Evolutionary conservation across 225 moss, liverwort and hornwort genomes (phyloP).

Genomic region (Lunularia cruciata): DNA sequence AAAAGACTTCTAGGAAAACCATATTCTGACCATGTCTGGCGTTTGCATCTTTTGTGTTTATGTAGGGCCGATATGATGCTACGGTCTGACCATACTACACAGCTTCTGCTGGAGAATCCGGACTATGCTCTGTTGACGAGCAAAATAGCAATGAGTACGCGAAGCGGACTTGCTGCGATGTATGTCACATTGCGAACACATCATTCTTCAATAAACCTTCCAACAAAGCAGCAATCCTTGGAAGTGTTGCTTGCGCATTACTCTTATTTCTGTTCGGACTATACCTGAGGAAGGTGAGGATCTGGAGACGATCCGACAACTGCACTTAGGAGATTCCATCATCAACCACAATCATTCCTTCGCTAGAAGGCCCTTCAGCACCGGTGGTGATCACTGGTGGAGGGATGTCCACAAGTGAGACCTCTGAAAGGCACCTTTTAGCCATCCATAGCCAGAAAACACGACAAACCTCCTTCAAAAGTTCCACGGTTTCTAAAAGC

Average conservation of each 20-base stretch:
- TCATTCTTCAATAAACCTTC: background rate
- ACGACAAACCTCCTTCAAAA: no score
- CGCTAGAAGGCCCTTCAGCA: background rate
- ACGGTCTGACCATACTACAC: background rate
- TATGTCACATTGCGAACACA: no score
- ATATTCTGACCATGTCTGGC: no score
- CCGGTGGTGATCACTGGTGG: background rate
- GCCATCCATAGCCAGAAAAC: no score
- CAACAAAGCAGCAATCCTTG: background rate
- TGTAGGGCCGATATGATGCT: background rate
- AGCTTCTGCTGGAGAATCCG: background rate
- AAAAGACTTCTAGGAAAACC: no score
- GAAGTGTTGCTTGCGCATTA: background rate
- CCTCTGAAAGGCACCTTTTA: no score
- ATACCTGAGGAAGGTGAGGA: background rate
- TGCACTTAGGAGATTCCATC: background rate
- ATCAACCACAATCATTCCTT: background rate
- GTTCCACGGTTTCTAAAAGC: background rate
- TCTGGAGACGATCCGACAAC: background rate
- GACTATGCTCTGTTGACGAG: background rate
- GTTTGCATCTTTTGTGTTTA: background rate
- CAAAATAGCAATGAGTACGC: background rate
- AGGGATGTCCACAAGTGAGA: no score
- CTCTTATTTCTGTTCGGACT: background rate
- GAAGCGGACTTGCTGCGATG: background rate